phyloP scores from a whole-genome alignment of 75 land plant genomes.

The Pseudotsuga menziesii region DNA sequence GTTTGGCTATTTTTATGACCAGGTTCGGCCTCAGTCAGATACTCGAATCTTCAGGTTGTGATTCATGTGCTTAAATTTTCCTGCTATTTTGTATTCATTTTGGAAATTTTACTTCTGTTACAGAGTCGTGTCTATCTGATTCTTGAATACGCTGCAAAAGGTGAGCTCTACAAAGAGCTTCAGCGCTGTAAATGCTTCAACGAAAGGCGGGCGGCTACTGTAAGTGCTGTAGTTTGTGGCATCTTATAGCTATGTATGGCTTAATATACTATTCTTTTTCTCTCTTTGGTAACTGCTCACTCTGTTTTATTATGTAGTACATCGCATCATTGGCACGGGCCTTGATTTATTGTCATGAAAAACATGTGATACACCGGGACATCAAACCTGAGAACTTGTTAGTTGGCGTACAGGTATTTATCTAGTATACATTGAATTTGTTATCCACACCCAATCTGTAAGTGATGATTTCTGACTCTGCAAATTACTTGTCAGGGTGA shows the following conservation, averaged over 20 bases:
- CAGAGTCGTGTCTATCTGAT: slow-evolving; percentile 63
- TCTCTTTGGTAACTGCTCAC: neutral
- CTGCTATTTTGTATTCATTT: neutral
- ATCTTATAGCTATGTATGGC: neutral
- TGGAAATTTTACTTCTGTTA: neutral
- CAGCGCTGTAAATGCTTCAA: slow-evolving; percentile 29
- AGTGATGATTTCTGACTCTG: neutral
- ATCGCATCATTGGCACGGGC: slow-evolving; percentile 86
- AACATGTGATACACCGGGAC: slow-evolving; percentile 91
- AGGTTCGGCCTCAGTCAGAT: slow-evolving; percentile 32
- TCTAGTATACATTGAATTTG: neutral
- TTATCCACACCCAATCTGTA: neutral
- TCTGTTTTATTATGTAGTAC: slow-evolving; percentile 47
- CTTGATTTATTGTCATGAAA: slow-evolving; percentile 81
- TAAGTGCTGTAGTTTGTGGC: slow-evolving; percentile 12
- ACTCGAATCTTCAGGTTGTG: neutral
- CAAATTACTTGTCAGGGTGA: slow-evolving; percentile 60
- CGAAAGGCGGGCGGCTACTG: slow-evolving; percentile 70
- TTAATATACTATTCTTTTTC: neutral
- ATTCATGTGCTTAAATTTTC: neutral
- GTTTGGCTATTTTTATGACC: slow-evolving; percentile 87
- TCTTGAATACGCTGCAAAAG: slow-evolving; percentile 62
- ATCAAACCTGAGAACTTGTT: slow-evolving; percentile 94
- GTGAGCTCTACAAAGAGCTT: slow-evolving; percentile 72
- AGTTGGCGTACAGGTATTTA: slow-evolving; percentile 32